Conservation (phyloP, 208 protist genomes). For the Leptomonas pyrrhocoris region DNA sequence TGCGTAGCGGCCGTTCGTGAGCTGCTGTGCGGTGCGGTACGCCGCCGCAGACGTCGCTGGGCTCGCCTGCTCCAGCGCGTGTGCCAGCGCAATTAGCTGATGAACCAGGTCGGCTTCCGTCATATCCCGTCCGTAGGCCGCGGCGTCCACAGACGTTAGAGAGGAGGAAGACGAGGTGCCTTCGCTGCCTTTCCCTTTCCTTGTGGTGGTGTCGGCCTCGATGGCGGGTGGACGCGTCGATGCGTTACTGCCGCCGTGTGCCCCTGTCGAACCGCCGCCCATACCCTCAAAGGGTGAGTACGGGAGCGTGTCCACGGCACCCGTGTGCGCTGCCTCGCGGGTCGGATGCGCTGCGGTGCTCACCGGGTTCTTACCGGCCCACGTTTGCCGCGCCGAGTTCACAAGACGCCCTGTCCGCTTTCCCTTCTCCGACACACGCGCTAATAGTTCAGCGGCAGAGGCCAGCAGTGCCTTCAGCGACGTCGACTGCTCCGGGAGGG, state of each 20-base stretch:
- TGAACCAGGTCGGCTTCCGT: slow-evolving; percentile 54
- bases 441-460: slow-evolving; percentile 18
- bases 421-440: neutral
- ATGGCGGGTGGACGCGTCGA: neutral
- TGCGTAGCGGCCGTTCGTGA: slow-evolving; percentile 65
- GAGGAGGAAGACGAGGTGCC: neutral
- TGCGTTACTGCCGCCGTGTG: neutral
- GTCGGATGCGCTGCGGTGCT: neutral
- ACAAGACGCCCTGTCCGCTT: neutral
- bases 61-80: slow-evolving; percentile 42
- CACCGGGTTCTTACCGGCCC: neutral
- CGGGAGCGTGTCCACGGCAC: slow-evolving; percentile 11
- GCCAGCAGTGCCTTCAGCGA: slow-evolving; percentile 15
- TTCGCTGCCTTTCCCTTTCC: neutral
- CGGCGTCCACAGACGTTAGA: slow-evolving; percentile 9
- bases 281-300: slow-evolving; percentile 43
- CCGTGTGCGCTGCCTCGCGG: slow-evolving; percentile 16
- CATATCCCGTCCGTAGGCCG: slow-evolving; percentile 54
- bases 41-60: slow-evolving; percentile 41
- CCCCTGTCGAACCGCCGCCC: neutral
- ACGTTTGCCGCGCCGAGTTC: neutral
- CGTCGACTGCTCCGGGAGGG: neutral
- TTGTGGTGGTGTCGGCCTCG: neutral
- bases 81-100: slow-evolving; percentile 50
- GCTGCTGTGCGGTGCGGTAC: slow-evolving; percentile 44